Base-by-base conservation (phyloP, 805 yeast species). In the Wickerhamomyces ciferrii region DNA sequence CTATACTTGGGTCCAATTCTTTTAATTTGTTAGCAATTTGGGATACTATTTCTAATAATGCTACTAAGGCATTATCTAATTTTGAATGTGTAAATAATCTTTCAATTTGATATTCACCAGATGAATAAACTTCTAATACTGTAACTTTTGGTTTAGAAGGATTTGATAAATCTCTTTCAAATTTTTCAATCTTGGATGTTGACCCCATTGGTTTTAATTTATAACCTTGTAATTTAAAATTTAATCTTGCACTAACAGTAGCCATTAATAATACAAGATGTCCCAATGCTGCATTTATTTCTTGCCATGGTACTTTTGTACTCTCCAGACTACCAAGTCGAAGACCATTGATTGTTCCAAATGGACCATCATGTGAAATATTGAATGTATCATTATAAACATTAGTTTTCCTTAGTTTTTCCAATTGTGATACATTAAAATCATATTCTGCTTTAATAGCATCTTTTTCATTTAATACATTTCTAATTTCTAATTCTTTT, bases 221-320 rank as follows among this genome's bases (percentile, higher is more conserved):
- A 62, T 86, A 91, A 4, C 79, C 78, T 0, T 69, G 67, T 9
- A 87, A 60, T 29, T 72, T 71, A 23, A 88, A 62, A 9, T 77
- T 71, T 27, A 89, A 69, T 39, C 83, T 71, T 13, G 78, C 68
- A 1, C 78, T 65, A 3, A 90, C 72, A 1, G 92, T 87, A 0
- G 83, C 74, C 27, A 91, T 60, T 18, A 92, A 64, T 13, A 89
- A 66, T 2, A 87, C 76, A 2, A 91, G 68, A 53, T 91, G 96
- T 0, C 98, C 98, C 55, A 91, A 66, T 0, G 96, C 97, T 2
- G 95, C 94, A 60, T 90, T 91, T 39, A 89, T 83, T 56, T 91
- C 98, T 45, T 87, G 79, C 96, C 96, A 89, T 2, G 95, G 84
- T 0, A 91, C 87, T 49, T 74, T 76, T 44, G 69, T 64, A 8